Evolutionary conservation across 352 stramenopile genomes (phyloP).

Genomic region (Elongisporangium anandrum): DNA sequence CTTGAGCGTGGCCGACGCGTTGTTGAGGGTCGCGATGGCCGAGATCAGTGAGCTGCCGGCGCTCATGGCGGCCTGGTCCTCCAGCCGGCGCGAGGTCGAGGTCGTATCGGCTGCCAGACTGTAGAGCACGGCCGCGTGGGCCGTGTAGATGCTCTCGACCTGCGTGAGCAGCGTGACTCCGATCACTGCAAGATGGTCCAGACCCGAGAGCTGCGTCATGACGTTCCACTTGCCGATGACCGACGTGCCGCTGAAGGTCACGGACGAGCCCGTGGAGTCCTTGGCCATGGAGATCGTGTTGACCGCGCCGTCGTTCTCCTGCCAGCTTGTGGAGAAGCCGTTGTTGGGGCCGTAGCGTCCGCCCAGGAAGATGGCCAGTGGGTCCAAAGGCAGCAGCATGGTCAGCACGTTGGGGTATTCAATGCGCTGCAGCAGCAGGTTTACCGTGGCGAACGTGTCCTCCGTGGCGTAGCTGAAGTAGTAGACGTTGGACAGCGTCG

Average conservation of each 20-base stretch:
- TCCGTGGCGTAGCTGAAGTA: constrained; percentile 52
- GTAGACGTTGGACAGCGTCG: constrained; percentile 45
- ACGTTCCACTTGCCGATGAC: constrained; percentile 40
- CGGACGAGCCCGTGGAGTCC: constrained; percentile 28
- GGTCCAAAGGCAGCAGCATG: constrained; percentile 43
- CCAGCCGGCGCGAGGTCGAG: not conserved
- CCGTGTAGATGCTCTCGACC: constrained; percentile 32
- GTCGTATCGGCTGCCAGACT: constrained; percentile 20
- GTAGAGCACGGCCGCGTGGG: constrained; percentile 28
- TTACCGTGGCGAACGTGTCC: constrained; percentile 31
- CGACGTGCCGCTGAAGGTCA: constrained; percentile 27
- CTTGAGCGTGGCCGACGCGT: constrained; percentile 22
- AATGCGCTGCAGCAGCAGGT: constrained; percentile 34
- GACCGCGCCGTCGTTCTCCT: constrained; percentile 43
- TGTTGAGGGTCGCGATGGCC: constrained; percentile 21
- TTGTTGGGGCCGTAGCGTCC: constrained; percentile 28
- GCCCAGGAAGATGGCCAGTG: constrained; percentile 30
- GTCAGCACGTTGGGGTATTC: constrained; percentile 41
- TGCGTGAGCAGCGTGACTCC: constrained; percentile 38
- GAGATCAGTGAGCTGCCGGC: constrained; percentile 18
- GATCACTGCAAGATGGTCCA: constrained; percentile 44
- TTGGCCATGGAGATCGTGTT: constrained; percentile 45
- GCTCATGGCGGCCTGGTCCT: not conserved
- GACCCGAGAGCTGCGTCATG: constrained; percentile 30
- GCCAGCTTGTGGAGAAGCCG: constrained; percentile 33